Evolutionary conservation across 768 basidiomycete genomes (phyloP).

Genomic region (Termitomyces titanicus): DNA sequence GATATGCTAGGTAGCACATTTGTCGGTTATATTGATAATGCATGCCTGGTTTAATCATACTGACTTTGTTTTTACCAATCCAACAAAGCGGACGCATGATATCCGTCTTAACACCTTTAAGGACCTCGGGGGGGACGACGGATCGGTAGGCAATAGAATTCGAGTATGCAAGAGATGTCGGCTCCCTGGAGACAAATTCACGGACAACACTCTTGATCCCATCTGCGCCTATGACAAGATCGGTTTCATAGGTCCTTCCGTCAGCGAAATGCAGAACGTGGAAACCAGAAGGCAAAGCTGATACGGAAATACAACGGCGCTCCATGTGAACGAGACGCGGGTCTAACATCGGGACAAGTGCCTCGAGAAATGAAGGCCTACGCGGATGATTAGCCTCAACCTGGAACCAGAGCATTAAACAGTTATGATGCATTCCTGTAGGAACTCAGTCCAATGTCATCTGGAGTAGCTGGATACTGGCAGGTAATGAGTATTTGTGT

Average conservation of each 20-base stretch:
- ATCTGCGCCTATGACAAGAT: conserved; percentile 50
- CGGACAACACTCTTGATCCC: conserved; percentile 49
- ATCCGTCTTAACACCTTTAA: conserved; percentile 37
- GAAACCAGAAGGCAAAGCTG: conserved; percentile 20
- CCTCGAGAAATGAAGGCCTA: conserved; percentile 49
- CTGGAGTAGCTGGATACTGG: conserved; percentile 29
- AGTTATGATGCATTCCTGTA: conserved; percentile 26
- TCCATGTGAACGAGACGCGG: conserved; percentile 41
- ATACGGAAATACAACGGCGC: conserved; percentile 43
- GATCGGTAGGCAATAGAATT: conserved; percentile 48
- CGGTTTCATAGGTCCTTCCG: conserved; percentile 40
- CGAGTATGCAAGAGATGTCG: conserved; percentile 34
- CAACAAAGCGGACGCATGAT: conserved; percentile 37
- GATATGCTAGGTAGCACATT: conserved; percentile 38
- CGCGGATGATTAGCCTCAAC: not conserved
- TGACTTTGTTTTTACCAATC: conserved; percentile 43
- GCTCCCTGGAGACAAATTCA: conserved; percentile 22
- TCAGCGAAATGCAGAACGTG: conserved; percentile 44
- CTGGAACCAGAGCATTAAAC: not conserved
- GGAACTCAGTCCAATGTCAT: conserved; percentile 40
- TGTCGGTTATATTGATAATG: not conserved
- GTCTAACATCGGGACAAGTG: conserved; percentile 40
- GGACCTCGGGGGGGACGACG: conserved; percentile 34
- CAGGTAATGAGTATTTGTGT: not conserved
- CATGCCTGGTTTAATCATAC: not conserved